These are phyloP conservation scores for Lactarius hengduanensis DNA, from an alignment of 768 basidiomycete species.

Conservation along the genomic window DNA sequence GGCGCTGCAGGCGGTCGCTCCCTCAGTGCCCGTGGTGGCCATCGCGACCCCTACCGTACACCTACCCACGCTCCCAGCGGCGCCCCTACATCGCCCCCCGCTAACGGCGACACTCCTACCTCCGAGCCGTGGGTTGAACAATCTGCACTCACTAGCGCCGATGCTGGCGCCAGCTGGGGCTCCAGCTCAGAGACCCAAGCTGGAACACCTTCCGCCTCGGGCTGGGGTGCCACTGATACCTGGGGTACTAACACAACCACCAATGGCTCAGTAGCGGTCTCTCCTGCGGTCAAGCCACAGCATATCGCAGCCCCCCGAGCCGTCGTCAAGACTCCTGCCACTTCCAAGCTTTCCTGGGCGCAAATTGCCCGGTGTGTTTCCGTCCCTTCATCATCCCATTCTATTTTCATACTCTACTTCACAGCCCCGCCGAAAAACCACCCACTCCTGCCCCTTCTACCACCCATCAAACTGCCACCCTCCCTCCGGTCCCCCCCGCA, in stretches of 20 bases:
- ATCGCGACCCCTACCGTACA: conserved; percentile 39
- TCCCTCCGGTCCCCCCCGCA: conserved; percentile 30
- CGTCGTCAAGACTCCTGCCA: conserved; percentile 60
- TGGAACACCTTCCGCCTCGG: conserved; percentile 33
- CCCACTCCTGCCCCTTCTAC: conserved; percentile 41
- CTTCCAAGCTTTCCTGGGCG: conserved; percentile 82
- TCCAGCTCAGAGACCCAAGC: conserved; percentile 33
- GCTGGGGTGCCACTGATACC: conserved; percentile 34
- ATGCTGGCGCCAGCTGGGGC: conserved; percentile 22
- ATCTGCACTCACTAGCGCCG: conserved; percentile 33
- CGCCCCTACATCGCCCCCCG: conserved; percentile 10
- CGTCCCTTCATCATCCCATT: conserved; percentile 4
- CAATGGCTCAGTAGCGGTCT: conserved; percentile 33
- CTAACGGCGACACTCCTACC: conserved; percentile 25
- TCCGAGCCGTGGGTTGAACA: conserved; percentile 35
- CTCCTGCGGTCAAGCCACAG: conserved; percentile 37
- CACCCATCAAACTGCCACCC: conserved; percentile 32
- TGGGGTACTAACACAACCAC: conserved; percentile 34
- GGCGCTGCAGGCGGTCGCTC: conserved; percentile 44
- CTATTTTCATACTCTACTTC: conserved; percentile 16
- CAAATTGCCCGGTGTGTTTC: conserved; percentile 69
- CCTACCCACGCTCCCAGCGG: conserved; percentile 41
- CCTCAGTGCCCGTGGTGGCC: conserved; percentile 48
- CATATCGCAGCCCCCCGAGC: conserved; percentile 30
- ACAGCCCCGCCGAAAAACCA: conserved; percentile 67